Evolutionary conservation across 2,329 filamentous ascomycete genomes (phyloP), one percentile per base, ranked within the genome.

Genomic region (Westerdykella sp.): DNA sequence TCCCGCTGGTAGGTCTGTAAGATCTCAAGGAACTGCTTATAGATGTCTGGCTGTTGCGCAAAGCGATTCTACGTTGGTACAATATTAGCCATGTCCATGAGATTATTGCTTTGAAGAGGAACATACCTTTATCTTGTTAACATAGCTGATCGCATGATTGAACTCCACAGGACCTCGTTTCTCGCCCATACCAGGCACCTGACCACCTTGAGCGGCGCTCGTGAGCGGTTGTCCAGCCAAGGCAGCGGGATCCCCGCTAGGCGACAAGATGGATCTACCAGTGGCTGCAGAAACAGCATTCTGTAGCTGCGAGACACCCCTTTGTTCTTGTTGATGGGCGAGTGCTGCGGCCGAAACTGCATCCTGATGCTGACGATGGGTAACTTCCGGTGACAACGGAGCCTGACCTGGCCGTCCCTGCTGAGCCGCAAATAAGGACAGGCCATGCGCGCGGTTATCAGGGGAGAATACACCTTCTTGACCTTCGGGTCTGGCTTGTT

Each of bases 11-110:
- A 98, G 2, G 93, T 98, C 69, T 98, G 93, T 37, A 98, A 73
- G 39, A 98, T 98, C 66, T 98, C 93, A 23, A 98, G 77, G 62
- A 98, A 98, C 63, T 98, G 91, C 68, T 98, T 98, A 73, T 98
- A 98, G 49, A 98, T 97, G 65, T 98, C 93, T 6, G 93, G 93
- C 52, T 95, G 90, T 59, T 90, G 84, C 57, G 95, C 85, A 69
- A 97, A 98, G 36, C 93, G 91, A 64, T 97, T 98, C 88, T 95
- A 51, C 10, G 9, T 12, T 18, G n/a, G 16, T 18, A 35, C 5
- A 28, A 12, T 9, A 35, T 35, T 18, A 35, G n/a, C 21, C 15
- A 37, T 31, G 22, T 2, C 15, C 13, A 22, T 22, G 6, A 34
- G 30, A 10, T 30, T 13, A 47, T 25, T 15, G 38, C 38, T 5